These are phyloP conservation scores for Adansonia grandidieri DNA, from an alignment of 441 rosid species.

Conservation along the genomic window DNA sequence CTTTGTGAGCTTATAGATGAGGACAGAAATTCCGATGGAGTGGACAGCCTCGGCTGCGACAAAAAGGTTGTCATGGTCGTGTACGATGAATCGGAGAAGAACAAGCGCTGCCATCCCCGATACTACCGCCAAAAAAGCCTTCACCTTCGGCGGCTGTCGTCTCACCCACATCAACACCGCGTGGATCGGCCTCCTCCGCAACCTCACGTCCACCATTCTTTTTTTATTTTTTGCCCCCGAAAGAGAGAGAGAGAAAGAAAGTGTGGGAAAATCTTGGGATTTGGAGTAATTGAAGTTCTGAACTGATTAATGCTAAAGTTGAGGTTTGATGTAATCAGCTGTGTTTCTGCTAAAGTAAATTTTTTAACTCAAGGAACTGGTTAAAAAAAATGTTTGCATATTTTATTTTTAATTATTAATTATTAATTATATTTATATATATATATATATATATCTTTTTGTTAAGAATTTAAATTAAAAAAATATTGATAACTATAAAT, in stretches of 20 bases:
- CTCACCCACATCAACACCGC: constrained; percentile 79
- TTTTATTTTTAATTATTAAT: no score
- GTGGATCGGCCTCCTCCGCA: constrained; percentile 66
- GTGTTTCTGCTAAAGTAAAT: not conserved
- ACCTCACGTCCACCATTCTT: constrained; percentile 49
- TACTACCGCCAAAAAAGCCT: constrained; percentile 91
- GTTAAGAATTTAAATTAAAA: no score
- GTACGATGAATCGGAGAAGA: constrained; percentile 84
- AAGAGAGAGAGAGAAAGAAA: not conserved
- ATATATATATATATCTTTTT: no score
- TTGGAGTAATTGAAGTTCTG: not conserved
- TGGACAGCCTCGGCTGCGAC: constrained; percentile 99
- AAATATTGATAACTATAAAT: no score
- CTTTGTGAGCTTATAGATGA: constrained; percentile 91
- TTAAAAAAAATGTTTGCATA: no score
- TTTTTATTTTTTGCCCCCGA: not conserved
- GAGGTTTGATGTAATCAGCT: not conserved
- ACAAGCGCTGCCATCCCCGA: constrained; percentile 90
- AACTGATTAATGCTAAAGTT: not conserved
- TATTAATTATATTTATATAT: no score
- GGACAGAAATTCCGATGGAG: constrained; percentile 90
- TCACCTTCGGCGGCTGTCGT: constrained; percentile 95
- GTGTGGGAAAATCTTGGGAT: not conserved
- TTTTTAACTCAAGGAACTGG: no score
- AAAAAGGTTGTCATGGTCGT: constrained; percentile 96